Evolutionary conservation across 2,329 filamentous ascomycete species (phyloP).

Genomic region (Fusarium avenaceum): DNA sequence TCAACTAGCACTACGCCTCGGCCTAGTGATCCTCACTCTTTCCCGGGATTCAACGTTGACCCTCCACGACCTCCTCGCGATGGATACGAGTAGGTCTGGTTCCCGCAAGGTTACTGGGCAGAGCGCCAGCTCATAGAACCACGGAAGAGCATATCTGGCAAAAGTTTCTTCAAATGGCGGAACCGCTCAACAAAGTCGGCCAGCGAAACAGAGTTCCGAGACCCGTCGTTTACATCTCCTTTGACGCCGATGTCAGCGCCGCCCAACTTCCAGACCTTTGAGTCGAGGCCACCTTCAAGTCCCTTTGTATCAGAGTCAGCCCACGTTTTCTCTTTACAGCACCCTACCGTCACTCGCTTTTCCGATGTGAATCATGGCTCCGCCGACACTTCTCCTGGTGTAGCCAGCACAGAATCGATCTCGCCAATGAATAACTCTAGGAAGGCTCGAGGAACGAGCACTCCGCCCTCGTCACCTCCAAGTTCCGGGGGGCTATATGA

Average conservation of each 20-base stretch:
- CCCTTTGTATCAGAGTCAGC: constrained; percentile 63
- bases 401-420: neutral
- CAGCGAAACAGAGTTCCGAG: constrained; percentile 52
- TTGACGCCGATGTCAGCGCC: constrained; percentile 41
- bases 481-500: constrained; percentile 25
- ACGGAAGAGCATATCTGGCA: constrained; percentile 52
- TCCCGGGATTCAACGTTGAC: constrained; percentile 56
- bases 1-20: constrained; percentile 19
- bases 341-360: constrained; percentile 35
- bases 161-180: constrained; percentile 59
- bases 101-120: constrained; percentile 73
- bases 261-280: constrained; percentile 24
- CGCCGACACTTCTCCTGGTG: neutral
- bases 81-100: constrained; percentile 74
- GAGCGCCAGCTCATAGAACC: constrained; percentile 60
- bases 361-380: constrained; percentile 24
- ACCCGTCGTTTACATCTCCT: constrained; percentile 45
- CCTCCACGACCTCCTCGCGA: constrained; percentile 68
- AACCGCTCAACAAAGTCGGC: constrained; percentile 55
- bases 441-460: neutral
- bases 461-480: constrained; percentile 1
- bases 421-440: constrained; percentile 14
- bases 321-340: constrained; percentile 63
- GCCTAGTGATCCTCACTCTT: neutral
- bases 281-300: constrained; percentile 50